Base-by-base conservation (phyloP, 352 stramenopile species). In the Phytophthora sansomeana region DNA sequence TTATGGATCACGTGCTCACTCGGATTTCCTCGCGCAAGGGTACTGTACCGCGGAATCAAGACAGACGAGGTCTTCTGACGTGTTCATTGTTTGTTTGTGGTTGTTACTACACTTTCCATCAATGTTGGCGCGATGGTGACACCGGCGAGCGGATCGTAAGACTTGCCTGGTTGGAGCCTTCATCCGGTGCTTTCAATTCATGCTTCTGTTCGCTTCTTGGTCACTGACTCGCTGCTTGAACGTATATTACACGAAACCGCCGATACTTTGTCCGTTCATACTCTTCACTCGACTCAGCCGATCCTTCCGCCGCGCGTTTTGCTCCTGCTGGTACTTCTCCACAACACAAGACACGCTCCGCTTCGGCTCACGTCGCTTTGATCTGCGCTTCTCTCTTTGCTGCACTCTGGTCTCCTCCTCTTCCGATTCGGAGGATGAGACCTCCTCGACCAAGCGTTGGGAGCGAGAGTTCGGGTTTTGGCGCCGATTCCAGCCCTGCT, bases 401-500 rank as follows among this genome's bases (percentile, higher is more conserved):
- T 51, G 43, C 9, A 30, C 9, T 38, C 30, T 38, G 13, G 19
- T 42, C 29, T 89, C 77, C 30, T 87, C 77, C 32, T 87, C 77
- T 47, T 91, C 78, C 59, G 80, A 83, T 17, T 87, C 78, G 21
- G 77, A 88, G 36, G 72, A 85, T 21, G 77, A 74, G 11, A 53
- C 67, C 44, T 81, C 65, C 39, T 84, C 74, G 13, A 68, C 61
- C 42, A 64, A 62, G 35, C 70, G 65, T 42, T 74, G 56, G 0
- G 70, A 76, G 8, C 69, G 63, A 17, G 70, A 63, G 8, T 61
- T 56, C n/a, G 71, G 68, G 32, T 86, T 82, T 9, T 74, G 72
- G 17, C 81, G 71, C 24, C 83, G 78, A 36, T 91, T 79, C 82
- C 83, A 93, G 17, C 78, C 75, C 13, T 70, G 58, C 43, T 91